These are phyloP conservation scores for Dothideomycetes sp. DNA, from an alignment of 2,329 filamentous ascomycete species.

Conservation along the genomic window DNA sequence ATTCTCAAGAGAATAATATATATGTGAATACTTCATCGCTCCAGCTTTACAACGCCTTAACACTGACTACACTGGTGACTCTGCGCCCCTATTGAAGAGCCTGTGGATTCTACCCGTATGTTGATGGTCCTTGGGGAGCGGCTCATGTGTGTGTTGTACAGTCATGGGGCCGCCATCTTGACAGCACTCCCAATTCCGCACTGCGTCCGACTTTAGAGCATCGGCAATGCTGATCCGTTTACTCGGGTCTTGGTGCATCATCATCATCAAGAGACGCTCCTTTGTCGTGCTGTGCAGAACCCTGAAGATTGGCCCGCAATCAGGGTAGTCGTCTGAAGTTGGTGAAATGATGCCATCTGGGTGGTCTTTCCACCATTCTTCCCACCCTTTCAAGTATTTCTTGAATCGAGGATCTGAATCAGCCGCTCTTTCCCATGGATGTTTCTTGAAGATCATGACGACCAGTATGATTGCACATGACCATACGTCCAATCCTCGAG, in stretches of 20 bases:
- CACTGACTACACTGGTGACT: background rate
- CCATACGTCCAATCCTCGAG: constrained; percentile 76
- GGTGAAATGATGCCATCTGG: constrained; percentile 32
- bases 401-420: constrained; percentile 46
- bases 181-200: constrained; percentile 69
- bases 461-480: constrained; percentile 75
- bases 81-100: background rate
- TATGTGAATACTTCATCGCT: too few relatives aligned
- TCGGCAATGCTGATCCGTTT: constrained; percentile 60
- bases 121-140: background rate
- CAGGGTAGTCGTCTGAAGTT: constrained; percentile 43
- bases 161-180: constrained; percentile 1
- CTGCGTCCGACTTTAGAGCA: constrained; percentile 58
- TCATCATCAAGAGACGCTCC: constrained; percentile 61
- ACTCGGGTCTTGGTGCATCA: constrained; percentile 69
- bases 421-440: constrained; percentile 63
- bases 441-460: constrained; percentile 60
- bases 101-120: background rate
- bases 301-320: constrained; percentile 53
- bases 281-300: constrained; percentile 56
- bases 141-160: background rate
- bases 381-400: constrained; percentile 56
- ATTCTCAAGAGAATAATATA: too few relatives aligned
- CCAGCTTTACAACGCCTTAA: too few relatives aligned
- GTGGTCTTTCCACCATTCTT: constrained; percentile 52